Percentiles rank a stretch among this genome's conserved stretches.
Conservation (phyloP, 2,329 filamentous ascomycete species). For the Verticillium albo-atrum region DNA sequence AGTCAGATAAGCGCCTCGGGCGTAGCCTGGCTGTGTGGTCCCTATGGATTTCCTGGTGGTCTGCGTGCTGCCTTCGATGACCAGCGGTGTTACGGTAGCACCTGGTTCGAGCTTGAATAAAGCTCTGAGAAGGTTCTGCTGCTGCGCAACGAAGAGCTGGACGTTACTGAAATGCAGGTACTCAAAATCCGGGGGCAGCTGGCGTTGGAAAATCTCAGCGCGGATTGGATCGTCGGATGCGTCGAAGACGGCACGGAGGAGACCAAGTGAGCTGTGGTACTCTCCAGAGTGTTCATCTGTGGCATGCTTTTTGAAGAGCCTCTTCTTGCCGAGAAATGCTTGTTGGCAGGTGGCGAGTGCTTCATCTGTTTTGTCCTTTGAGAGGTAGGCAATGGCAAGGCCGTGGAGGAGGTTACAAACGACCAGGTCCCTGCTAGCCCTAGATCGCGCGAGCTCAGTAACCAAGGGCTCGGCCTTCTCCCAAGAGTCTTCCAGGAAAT, state of each 20-base stretch:
- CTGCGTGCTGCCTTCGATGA: background rate
- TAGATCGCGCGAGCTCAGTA: constrained; percentile 7
- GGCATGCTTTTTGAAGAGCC: constrained; percentile 10
- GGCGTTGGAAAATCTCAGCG: constrained; percentile 16
- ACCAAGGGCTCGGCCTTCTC: constrained; percentile 14
- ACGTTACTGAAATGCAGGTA: background rate
- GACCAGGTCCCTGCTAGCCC: constrained; percentile 8
- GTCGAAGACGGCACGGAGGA: constrained; percentile 18
- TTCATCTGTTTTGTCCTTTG: constrained; percentile 14
- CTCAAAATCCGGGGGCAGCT: constrained; percentile 3
- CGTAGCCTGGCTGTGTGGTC: background rate
- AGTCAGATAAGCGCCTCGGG: background rate
- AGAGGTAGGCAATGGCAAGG: constrained; percentile 15
- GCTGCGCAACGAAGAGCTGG: background rate
- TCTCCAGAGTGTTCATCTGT: constrained; percentile 5
- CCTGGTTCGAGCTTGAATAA: background rate
- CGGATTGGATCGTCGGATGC: constrained; percentile 16
- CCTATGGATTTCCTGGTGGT: background rate
- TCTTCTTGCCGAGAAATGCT: constrained; percentile 13
- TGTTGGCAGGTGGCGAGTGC: constrained; percentile 14
- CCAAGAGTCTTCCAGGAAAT: constrained; percentile 17
- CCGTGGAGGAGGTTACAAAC: constrained; percentile 18
- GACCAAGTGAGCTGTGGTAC: constrained; percentile 14
- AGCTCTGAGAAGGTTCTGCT: background rate
- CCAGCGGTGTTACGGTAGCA: background rate